Conservation (phyloP, 768 basidiomycete species). For the Auriscalpium microsporum region DNA sequence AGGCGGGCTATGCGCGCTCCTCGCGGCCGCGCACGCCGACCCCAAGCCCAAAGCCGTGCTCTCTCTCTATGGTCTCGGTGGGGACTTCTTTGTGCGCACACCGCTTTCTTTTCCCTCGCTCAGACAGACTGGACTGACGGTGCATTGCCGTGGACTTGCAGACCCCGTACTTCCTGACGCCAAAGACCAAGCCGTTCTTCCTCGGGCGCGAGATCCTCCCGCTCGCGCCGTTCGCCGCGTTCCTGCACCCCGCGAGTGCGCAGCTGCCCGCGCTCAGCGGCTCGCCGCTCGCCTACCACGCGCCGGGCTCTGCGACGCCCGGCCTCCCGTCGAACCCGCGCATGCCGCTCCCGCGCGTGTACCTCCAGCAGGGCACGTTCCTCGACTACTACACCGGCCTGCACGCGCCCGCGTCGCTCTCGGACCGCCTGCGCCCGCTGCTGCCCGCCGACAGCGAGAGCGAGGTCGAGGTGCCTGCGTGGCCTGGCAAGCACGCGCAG, state of each 20-base stretch:
- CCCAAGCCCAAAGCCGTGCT: constrained; percentile 34
- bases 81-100: constrained; percentile 37
- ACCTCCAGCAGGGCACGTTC: constrained; percentile 47
- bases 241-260: constrained; percentile 34
- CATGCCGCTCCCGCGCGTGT: constrained; percentile 48
- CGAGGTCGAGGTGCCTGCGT: too few relatives aligned
- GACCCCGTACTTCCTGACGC: constrained; percentile 42
- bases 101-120: background rate
- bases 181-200: constrained; percentile 44
- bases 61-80: constrained; percentile 57
- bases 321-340: constrained; percentile 53
- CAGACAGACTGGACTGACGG: too few relatives aligned
- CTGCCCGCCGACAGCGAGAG: background rate
- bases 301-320: constrained; percentile 36
- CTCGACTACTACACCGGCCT: constrained; percentile 51
- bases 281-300: constrained; percentile 41
- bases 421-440: constrained; percentile 28
- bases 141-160: constrained; percentile 15
- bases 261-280: constrained; percentile 25
- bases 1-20: constrained; percentile 56
- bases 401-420: constrained; percentile 36
- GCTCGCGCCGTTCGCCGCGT: constrained; percentile 37
- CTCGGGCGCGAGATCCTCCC: constrained; percentile 49
- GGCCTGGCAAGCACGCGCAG: background rate
- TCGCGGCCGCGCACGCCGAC: constrained; percentile 44